A percentile compares a stretch with the other conserved stretches of the same genome.
Conservation (phyloP, 371 early-diverging fungal species). For the Mucor indicus region DNA sequence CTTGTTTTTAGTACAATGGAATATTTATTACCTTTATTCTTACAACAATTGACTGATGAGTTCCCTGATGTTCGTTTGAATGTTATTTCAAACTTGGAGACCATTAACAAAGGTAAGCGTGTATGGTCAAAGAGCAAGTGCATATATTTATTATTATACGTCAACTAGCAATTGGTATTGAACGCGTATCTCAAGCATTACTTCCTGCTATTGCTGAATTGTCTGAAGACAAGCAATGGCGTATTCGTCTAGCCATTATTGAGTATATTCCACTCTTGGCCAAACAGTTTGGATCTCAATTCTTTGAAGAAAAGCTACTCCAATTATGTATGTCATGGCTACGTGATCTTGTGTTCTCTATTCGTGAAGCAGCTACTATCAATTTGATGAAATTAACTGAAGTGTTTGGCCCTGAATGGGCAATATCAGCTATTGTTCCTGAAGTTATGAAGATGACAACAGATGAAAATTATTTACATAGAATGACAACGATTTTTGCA, state of each 20-base stretch:
- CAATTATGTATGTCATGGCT: slow-evolving; percentile 96
- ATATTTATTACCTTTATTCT: slow-evolving; percentile 89
- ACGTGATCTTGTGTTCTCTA: slow-evolving; percentile 93
- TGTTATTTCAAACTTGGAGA: slow-evolving; percentile 95
- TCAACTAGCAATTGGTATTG: slow-evolving; percentile 88
- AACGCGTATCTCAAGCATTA: slow-evolving; percentile 93
- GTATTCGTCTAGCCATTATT: slow-evolving; percentile 96
- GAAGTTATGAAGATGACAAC: slow-evolving; percentile 88
- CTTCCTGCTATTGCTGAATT: slow-evolving; percentile 97
- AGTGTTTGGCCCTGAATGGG: slow-evolving; percentile 99
- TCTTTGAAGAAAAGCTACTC: slow-evolving; percentile 95
- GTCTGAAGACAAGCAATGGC: slow-evolving; percentile 99
- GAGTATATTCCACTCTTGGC: slow-evolving; percentile 97
- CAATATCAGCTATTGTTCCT: slow-evolving; percentile 88
- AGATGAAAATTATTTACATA: slow-evolving; percentile 89
- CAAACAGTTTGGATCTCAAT: slow-evolving; percentile 89
- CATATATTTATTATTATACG: background rate
- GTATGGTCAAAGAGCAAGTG: background rate
- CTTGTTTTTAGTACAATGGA: slow-evolving; percentile 74
- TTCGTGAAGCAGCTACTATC: slow-evolving; percentile 93
- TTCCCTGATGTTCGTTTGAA: slow-evolving; percentile 97
- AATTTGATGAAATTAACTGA: slow-evolving; percentile 92
- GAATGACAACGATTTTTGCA: slow-evolving; percentile 97
- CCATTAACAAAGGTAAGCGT: slow-evolving; percentile 77
- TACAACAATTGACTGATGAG: slow-evolving; percentile 95